A percentile compares a stretch with the other conserved stretches of the same genome.
Evolutionary conservation across 441 rosid species (phyloP).

Genomic region (Brassica balearica): DNA sequence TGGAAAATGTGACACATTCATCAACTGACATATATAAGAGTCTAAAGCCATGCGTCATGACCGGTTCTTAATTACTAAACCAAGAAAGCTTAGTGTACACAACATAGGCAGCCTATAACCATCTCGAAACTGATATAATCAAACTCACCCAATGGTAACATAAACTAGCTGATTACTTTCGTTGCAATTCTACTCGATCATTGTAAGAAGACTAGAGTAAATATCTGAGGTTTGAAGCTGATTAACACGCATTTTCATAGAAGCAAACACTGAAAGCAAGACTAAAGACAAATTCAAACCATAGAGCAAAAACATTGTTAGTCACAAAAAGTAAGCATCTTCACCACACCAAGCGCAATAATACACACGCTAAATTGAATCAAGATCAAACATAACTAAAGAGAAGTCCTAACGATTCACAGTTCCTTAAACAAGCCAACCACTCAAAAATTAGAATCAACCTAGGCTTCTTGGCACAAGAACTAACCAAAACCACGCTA

Average conservation of each 20-base stretch:
- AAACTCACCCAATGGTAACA: no score
- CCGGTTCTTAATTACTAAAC: not conserved
- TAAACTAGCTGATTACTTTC: not conserved
- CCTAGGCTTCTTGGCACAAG: conserved; percentile 13
- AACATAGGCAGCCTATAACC: not conserved
- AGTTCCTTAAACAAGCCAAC: no score
- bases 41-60: not conserved
- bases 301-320: not conserved
- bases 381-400: not conserved
- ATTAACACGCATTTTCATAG: not conserved
- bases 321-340: not conserved
- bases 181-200: not conserved
- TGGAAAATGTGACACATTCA: not conserved
- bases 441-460: not conserved
- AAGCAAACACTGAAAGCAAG: not conserved
- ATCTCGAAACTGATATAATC: not conserved
- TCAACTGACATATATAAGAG: not conserved
- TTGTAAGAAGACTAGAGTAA: not conserved
- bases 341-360: not conserved
- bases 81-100: conserved; percentile 9
- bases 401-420: not conserved
- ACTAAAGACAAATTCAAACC: not conserved
- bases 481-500: conserved; percentile 12
- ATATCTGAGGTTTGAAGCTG: not conserved
- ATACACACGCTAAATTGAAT: not conserved